These are phyloP conservation scores for Starmera quercuum DNA, from an alignment of 805 yeast genomes.

Conservation along the genomic window DNA sequence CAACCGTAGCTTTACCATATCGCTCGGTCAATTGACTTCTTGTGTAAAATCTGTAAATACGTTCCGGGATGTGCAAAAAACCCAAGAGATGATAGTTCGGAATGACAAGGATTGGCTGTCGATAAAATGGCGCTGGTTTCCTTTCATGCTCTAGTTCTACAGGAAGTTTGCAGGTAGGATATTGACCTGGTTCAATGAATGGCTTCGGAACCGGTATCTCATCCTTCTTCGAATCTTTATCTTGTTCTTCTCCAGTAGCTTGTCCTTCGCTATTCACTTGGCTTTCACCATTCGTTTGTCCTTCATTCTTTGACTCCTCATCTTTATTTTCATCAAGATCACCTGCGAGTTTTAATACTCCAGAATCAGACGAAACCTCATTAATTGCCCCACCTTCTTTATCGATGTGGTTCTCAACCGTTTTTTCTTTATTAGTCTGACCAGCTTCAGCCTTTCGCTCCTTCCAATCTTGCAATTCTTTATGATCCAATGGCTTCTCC, in stretches of 20 bases:
- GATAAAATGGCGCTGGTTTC: constrained; percentile 47
- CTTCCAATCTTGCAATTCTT: constrained; percentile 1
- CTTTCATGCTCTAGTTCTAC: constrained; percentile 24
- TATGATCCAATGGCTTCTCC: constrained; percentile 33
- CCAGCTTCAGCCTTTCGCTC: constrained; percentile 1
- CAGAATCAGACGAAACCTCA: constrained; percentile 4
- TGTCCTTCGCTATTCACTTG: constrained; percentile 1
- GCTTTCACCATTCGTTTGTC: constrained; percentile 5
- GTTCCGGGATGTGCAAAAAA: constrained; percentile 63
- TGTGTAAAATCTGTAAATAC: constrained; percentile 73
- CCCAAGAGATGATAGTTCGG: constrained; percentile 78
- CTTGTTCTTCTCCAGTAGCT: constrained; percentile 6
- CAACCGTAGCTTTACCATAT: constrained; percentile 46
- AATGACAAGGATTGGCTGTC: constrained; percentile 72
- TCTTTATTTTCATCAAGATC: background rate
- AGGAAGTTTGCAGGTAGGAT: constrained; percentile 46
- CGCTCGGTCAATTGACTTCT: constrained; percentile 65
- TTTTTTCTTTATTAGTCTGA: constrained; percentile 1
- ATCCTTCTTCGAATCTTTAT: constrained; percentile 11
- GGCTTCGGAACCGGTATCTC: constrained; percentile 48
- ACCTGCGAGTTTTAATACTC: constrained; percentile 3
- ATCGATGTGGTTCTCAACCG: constrained; percentile 5
- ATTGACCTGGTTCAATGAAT: constrained; percentile 54
- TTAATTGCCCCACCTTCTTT: constrained; percentile 10
- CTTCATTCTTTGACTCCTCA: constrained; percentile 5